Evolutionary conservation across 768 basidiomycete genomes (phyloP).

Genomic region (Rhizopogon vesiculosus): DNA sequence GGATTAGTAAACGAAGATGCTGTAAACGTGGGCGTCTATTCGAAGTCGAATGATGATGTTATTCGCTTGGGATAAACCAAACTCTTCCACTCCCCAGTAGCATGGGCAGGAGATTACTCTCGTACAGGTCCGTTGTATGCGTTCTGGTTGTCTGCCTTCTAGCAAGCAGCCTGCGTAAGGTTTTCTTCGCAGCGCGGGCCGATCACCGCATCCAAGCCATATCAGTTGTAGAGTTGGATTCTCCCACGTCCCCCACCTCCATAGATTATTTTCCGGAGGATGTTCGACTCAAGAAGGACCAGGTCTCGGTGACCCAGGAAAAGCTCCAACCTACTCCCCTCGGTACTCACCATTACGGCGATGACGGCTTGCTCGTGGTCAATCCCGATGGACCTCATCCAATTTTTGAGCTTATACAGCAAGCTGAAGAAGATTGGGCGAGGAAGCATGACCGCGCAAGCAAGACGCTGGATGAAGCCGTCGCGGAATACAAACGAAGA

Average conservation of each 20-base stretch:
- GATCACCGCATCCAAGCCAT: neutral
- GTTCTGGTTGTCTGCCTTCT: neutral
- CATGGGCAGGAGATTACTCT: neutral
- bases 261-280: neutral
- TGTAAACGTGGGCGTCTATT: no score
- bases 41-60: no score
- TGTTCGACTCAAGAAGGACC: neutral
- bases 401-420: conserved; percentile 36
- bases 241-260: neutral
- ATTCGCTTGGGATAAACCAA: no score
- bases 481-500: conserved; percentile 32
- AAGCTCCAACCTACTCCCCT: neutral
- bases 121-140: neutral
- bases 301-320: neutral
- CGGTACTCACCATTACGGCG: conserved; percentile 16
- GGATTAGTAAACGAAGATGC: no score
- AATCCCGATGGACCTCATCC: conserved; percentile 36
- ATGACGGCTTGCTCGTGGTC: conserved; percentile 29
- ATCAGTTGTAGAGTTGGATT: neutral
- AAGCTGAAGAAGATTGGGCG: conserved; percentile 33
- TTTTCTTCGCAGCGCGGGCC: neutral
- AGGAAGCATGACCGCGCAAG: conserved; percentile 30
- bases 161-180: neutral
- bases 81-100: neutral
- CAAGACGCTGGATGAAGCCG: conserved; percentile 31